Evolutionary conservation across 306 rosid genomes (phyloP).

Genomic region (Potentilla sterilis): DNA sequence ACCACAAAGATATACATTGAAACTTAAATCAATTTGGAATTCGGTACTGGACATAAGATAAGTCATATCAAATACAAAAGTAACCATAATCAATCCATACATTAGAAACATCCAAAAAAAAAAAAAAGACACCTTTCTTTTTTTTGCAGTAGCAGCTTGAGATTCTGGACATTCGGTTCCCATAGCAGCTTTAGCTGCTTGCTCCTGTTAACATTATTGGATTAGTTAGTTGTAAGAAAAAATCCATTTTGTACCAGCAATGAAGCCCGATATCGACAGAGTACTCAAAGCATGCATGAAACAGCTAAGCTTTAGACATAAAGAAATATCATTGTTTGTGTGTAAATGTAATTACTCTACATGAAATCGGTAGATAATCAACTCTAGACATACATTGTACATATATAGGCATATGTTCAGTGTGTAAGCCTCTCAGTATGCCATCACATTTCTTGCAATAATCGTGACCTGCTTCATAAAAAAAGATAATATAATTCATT

Average conservation of each 20-base stretch:
- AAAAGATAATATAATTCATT: background rate
- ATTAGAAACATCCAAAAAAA: background rate
- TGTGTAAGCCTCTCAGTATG: background rate
- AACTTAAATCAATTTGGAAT: background rate
- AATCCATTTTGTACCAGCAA: background rate
- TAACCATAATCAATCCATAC: background rate
- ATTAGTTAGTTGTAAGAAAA: background rate
- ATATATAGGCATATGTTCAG: background rate
- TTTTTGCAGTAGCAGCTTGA: constrained; percentile 9
- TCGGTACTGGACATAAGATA: background rate
- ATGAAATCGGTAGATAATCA: background rate
- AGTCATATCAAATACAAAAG: background rate
- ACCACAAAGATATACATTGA: background rate
- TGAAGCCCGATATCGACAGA: background rate
- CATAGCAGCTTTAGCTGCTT: constrained; percentile 23
- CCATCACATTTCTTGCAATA: background rate
- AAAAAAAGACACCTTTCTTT: constrained; percentile 6
- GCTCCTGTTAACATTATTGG: constrained; percentile 14
- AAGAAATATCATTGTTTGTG: background rate
- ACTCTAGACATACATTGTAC: background rate
- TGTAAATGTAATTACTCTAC: background rate
- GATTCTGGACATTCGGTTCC: constrained; percentile 4
- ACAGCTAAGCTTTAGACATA: constrained; percentile 3
- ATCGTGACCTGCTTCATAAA: background rate
- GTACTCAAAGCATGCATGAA: background rate